Base-by-base conservation (phyloP, 2,329 filamentous ascomycete species). In the Phialophora chinensis region DNA sequence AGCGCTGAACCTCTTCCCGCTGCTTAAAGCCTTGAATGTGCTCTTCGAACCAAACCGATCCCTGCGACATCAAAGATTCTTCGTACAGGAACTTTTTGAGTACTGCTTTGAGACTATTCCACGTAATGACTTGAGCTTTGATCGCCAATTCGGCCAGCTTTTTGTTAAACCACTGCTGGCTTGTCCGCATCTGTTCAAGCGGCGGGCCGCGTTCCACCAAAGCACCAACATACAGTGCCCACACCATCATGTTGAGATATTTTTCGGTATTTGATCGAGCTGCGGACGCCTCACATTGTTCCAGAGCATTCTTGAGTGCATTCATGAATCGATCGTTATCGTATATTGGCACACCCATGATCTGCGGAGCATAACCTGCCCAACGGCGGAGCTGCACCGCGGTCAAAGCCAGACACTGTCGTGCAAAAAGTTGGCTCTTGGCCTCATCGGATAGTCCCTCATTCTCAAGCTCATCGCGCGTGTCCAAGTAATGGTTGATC, bases 141-240 rank as follows among this genome's bases (percentile, higher is more conserved):
- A 27, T 25, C 25, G 56, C 56, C 5, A 47, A 27, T 14, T 20
- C 38, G 5, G n/a, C 23, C 14, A 59, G 33, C 23, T 59, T 59
- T 8, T 12, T 44, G 38, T 47, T 44, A 27, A 58, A 58, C 33
- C 56, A 42, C 17, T 58, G 31, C 20, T 58, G 33, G 11, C 25
- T 27, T 47, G 23, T 58, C 3, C 11, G 35, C n/a, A 12, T 42
- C 12, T 58, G 33, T 38, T 58, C 56, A 8, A 23, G 17, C 3
- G 25, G 10, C 4, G 56, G 4, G n/a, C 47, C 31, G 3, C 60
- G 60, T 47, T 66, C 65, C 7, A 23, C 56, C 42, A 63, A 20
- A 31, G 65, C 60, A 35, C 60, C 65, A n/a, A 66, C 42, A 35
- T 63, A 66, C 53, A 59, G 27, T 35, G 60, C 60, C 65, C 65